Evolutionary conservation across 768 basidiomycete genomes (phyloP).

Genomic region (Panaeolus papilionaceus): DNA sequence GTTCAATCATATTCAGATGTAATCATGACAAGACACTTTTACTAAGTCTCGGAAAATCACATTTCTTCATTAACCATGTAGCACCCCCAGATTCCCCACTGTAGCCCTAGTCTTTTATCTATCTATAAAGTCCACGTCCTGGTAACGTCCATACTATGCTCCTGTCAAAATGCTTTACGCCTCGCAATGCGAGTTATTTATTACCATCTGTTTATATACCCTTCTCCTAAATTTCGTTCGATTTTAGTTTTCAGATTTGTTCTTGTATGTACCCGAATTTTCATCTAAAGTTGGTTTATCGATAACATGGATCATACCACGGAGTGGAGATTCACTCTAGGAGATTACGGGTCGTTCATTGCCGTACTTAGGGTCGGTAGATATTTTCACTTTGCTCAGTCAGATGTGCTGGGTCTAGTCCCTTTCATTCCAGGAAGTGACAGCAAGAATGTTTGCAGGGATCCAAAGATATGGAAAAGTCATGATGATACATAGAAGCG

Average conservation of each 20-base stretch:
- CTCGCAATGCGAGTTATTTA: neutral
- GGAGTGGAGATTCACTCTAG: no score
- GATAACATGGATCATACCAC: no score
- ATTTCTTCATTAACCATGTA: conserved; percentile 1
- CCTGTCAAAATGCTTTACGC: neutral
- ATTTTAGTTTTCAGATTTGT: neutral
- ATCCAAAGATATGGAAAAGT: neutral
- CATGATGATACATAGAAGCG: no score
- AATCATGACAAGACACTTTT: neutral
- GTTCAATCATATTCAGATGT: neutral
- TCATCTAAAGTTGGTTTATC: neutral
- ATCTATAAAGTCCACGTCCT: neutral
- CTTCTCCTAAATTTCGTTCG: neutral
- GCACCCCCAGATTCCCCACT: neutral
- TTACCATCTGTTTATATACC: neutral
- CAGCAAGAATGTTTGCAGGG: conserved; percentile 4
- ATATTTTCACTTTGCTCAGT: neutral
- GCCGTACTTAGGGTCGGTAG: no score
- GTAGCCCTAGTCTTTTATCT: neutral
- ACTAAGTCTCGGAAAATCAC: conserved; percentile 2
- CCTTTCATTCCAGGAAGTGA: neutral
- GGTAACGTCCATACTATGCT: neutral
- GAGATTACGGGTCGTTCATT: no score
- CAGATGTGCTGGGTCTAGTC: neutral
- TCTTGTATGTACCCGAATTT: neutral